A percentile compares a stretch with the other conserved stretches of the same genome.
Evolutionary conservation across 805 yeast species (phyloP).

Genomic region (Alloascoidea africana): DNA sequence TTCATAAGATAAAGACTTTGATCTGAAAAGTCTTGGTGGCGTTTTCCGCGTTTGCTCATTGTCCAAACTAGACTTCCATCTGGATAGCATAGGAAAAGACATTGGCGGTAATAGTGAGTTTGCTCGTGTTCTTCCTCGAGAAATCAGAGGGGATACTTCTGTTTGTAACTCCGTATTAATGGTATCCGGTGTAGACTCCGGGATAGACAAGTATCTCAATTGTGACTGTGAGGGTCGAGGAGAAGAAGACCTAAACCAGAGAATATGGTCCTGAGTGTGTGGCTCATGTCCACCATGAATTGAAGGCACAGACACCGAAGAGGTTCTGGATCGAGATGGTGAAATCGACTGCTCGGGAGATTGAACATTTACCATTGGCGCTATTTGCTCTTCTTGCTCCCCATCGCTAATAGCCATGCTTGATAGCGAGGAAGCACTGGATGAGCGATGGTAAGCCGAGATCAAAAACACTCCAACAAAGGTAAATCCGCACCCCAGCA

Average conservation of each 20-base stretch:
- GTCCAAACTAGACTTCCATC: background rate
- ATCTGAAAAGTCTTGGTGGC: background rate
- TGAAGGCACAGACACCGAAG: background rate
- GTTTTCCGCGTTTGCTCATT: background rate
- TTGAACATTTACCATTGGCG: background rate
- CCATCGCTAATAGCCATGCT: too few species aligned
- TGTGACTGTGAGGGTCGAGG: too few species aligned
- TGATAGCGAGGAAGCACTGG: too few species aligned
- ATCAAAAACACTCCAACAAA: constrained; percentile 27
- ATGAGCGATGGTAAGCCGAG: constrained; percentile 8
- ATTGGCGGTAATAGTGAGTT: background rate
- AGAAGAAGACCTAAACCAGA: too few species aligned
- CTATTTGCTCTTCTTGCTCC: too few species aligned
- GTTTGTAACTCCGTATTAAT: background rate
- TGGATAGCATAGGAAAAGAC: background rate
- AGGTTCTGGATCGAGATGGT: background rate
- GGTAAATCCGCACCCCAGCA: constrained; percentile 21
- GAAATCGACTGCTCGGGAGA: background rate
- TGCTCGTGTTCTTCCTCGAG: background rate
- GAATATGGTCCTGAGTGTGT: too few species aligned
- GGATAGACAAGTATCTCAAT: too few species aligned
- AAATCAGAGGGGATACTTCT: background rate
- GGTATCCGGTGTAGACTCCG: constrained; percentile 1
- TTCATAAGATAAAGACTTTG: background rate
- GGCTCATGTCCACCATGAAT: background rate